Evolutionary conservation across 331 rosid genomes (phyloP), one percentile per base, ranked within the genome.

Genomic region (Cydonia oblonga): DNA sequence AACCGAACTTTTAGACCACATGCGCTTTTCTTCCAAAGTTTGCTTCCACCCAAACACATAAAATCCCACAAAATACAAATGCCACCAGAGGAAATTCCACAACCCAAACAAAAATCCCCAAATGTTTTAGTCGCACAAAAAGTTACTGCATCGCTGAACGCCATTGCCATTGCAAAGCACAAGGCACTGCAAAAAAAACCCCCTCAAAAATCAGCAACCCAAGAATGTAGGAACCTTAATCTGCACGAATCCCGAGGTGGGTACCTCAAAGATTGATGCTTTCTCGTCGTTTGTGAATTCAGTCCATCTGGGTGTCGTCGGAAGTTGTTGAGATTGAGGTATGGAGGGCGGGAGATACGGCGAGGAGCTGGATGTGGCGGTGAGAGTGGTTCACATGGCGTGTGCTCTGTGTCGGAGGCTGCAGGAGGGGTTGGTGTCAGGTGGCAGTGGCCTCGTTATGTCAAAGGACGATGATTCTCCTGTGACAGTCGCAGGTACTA

Each of bases 381-480:
- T 90, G 22, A 86, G 90, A 81, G 96, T 83, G 30, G 98, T 93
- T 44, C 98, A 90, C 74, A 69, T 90, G 83, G 93, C 93, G 1
- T 90, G 98, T 66, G 83, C 91, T 81, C 78, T 92, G 9, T 88
- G 96, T 67, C 89, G 79, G 85, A 87, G 87, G 79, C 92, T 92
- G 75, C 96, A 92, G 64, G 85, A 85, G 81, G 81, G 86, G 63
- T 75, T 88, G 70, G 78, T 87, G 69, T 77, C 81, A 1, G 72
- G 72, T 19, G 63, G 18, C 72, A 64, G 58, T 60, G 85, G 76
- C 53, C 85, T 79, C 28, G 88, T 93, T 72, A 52, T 76, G 56
- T 79, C 98, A 60, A 93, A 93, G 81, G 97, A 87, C 19, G 98
- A 93, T 78, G 90, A 87, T 81, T 93, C 98, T 78, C 98, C 89